These are phyloP conservation scores for Tympanopsis confertula DNA, from an alignment of 2,329 filamentous ascomycete genomes.

Conservation along the genomic window DNA sequence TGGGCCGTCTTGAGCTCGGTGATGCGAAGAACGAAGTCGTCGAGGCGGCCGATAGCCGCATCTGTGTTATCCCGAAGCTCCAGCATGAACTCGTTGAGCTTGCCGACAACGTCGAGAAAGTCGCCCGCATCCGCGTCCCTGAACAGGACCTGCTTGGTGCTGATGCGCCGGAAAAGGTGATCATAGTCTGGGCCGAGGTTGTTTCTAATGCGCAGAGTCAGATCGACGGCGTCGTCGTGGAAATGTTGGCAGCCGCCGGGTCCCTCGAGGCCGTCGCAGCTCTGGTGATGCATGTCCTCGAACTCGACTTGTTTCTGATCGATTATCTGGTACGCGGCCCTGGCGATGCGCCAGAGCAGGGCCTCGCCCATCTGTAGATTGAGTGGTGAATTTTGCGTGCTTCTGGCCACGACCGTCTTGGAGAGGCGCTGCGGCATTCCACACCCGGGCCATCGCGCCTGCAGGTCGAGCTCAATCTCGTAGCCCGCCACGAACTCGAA, in stretches of 20 bases:
- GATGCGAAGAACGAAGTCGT: slow-evolving; percentile 36
- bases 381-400: slow-evolving; percentile 33
- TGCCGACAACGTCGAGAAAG: slow-evolving; percentile 29
- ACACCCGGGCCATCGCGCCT: slow-evolving; percentile 24
- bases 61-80: slow-evolving; percentile 28
- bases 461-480: slow-evolving; percentile 30
- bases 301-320: slow-evolving; percentile 26
- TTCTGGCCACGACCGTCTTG: slow-evolving; percentile 28
- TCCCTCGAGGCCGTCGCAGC: slow-evolving; percentile 21
- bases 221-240: slow-evolving; percentile 29
- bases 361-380: slow-evolving; percentile 32
- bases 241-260: slow-evolving; percentile 24
- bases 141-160: slow-evolving; percentile 32
- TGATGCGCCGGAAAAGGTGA: slow-evolving; percentile 28
- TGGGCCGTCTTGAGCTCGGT: slow-evolving; percentile 30
- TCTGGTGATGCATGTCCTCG: slow-evolving; percentile 21
- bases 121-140: slow-evolving; percentile 26
- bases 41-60: slow-evolving; percentile 21
- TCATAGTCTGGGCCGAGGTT: slow-evolving; percentile 34
- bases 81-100: slow-evolving; percentile 22
- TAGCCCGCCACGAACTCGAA: slow-evolving; percentile 38
- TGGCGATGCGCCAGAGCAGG: slow-evolving; percentile 30
- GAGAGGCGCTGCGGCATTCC: slow-evolving; percentile 20
- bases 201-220: slow-evolving; percentile 33
- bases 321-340: slow-evolving; percentile 26